Percentiles rank a stretch among this genome's conserved stretches.
phyloP scores from a whole-genome alignment of 805 yeast genomes.

The Saturnispora kantuleensis region DNA sequence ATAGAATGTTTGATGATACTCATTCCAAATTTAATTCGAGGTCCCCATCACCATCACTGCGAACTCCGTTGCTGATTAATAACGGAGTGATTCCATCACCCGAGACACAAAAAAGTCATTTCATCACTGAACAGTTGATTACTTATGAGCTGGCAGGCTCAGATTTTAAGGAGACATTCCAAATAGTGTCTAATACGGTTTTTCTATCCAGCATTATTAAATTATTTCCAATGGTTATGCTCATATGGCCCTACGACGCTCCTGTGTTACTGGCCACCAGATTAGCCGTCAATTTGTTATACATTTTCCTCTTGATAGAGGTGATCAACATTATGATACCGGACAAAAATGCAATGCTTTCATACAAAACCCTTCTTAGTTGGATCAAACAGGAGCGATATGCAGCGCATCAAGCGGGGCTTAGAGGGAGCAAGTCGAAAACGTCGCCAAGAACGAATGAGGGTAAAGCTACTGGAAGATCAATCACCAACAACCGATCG shows the following conservation, averaged over 20 bases:
- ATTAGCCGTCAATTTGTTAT: slow-evolving; percentile 24
- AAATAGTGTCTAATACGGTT: slow-evolving; percentile 48
- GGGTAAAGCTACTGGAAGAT: background rate
- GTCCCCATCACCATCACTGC: slow-evolving; percentile 5
- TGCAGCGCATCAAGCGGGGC: background rate
- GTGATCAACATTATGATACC: slow-evolving; percentile 25
- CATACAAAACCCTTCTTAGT: slow-evolving; percentile 2
- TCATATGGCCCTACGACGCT: slow-evolving; percentile 96
- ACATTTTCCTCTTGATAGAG: slow-evolving; percentile 24
- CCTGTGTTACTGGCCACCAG: slow-evolving; percentile 36
- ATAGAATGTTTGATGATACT: background rate
- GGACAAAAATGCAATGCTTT: slow-evolving; percentile 8
- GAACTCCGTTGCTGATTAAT: background rate
- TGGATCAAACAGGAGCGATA: background rate
- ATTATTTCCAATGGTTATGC: slow-evolving; percentile 81
- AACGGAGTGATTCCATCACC: too few species aligned
- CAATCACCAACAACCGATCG: background rate
- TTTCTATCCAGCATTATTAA: slow-evolving; percentile 71
- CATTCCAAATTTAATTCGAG: background rate
- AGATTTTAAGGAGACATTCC: slow-evolving; percentile 5
- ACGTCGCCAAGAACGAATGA: background rate
- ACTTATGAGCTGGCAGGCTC: too few species aligned
- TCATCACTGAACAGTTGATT: too few species aligned
- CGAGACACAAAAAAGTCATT: too few species aligned
- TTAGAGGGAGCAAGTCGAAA: background rate